Evolutionary conservation across 805 yeast genomes (phyloP).

Genomic region (Candida koratica): DNA sequence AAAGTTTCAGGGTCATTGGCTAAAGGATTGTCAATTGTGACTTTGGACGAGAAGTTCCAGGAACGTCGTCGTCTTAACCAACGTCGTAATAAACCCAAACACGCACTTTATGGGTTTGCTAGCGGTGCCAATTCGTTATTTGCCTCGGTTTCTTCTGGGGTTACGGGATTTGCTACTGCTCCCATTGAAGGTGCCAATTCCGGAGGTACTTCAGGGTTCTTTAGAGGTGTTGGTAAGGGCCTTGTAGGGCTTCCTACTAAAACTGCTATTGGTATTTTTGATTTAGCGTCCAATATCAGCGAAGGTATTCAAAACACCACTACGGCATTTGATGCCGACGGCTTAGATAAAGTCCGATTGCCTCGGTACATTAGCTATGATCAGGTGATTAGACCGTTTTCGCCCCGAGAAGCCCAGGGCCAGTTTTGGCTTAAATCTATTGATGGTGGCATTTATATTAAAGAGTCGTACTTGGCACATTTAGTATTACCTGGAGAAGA

Average conservation of each 20-base stretch:
- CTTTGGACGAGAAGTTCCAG: slow-evolving; percentile 82
- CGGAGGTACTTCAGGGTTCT: slow-evolving; percentile 88
- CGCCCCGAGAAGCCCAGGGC: slow-evolving; percentile 85
- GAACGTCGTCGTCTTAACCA: slow-evolving; percentile 71
- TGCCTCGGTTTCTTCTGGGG: slow-evolving; percentile 82
- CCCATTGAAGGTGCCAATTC: slow-evolving; percentile 87
- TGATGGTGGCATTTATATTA: slow-evolving; percentile 71
- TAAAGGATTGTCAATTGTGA: slow-evolving; percentile 86
- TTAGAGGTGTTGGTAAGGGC: slow-evolving; percentile 92
- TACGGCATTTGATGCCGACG: slow-evolving; percentile 78
- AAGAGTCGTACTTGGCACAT: slow-evolving; percentile 82
- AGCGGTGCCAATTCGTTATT: slow-evolving; percentile 86
- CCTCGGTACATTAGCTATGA: slow-evolving; percentile 75
- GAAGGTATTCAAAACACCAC: slow-evolving; percentile 94
- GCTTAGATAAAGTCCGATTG: slow-evolving; percentile 72
- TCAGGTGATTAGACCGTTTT: slow-evolving; percentile 69
- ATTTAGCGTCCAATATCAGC: slow-evolving; percentile 85
- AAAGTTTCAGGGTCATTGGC: slow-evolving; percentile 92
- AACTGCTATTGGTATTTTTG: slow-evolving; percentile 92
- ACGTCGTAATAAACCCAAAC: slow-evolving; percentile 74
- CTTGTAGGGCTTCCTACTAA: slow-evolving; percentile 94
- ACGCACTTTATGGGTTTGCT: slow-evolving; percentile 79
- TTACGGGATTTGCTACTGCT: slow-evolving; percentile 84
- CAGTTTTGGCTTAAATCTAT: slow-evolving; percentile 85
- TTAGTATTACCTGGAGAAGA: slow-evolving; percentile 78